Evolutionary conservation across 2,329 filamentous ascomycete genomes (phyloP).

Genomic region (Apiospora arundinis): DNA sequence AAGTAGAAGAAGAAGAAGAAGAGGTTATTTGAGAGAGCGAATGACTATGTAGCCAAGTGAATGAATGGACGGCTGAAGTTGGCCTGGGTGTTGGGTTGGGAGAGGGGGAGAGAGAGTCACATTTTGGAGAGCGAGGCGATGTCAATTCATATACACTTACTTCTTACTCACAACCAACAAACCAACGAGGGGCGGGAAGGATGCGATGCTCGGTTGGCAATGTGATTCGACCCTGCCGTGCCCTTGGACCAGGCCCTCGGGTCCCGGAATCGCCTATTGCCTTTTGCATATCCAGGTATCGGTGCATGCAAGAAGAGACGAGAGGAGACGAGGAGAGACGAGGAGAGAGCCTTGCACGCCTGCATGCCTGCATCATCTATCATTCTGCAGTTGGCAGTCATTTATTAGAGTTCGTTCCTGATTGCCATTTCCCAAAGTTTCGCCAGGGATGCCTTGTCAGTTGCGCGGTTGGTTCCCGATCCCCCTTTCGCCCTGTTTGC

Average conservation of each 20-base stretch:
- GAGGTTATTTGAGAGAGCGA: background rate
- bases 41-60: background rate
- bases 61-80: background rate
- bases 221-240: background rate
- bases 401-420: background rate
- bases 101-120: background rate
- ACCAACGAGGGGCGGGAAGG: background rate
- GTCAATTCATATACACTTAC: constrained; percentile 1
- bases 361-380: too few species aligned
- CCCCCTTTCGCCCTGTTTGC: background rate
- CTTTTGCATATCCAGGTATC: too few species aligned
- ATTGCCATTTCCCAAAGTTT: background rate
- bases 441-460: background rate
- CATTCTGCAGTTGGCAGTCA: too few species aligned
- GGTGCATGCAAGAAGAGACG: too few species aligned
- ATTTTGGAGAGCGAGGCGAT: background rate
- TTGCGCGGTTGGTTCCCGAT: background rate
- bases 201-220: too few species aligned
- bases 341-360: background rate
- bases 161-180: too few species aligned
- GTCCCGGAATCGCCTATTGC: background rate
- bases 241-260: background rate
- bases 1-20: background rate
- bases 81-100: background rate
- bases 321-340: too few species aligned